Evolutionary conservation across 805 yeast species (phyloP), one percentile per base, ranked within the genome.

Genomic region (Maudiozyma barnettii): DNA sequence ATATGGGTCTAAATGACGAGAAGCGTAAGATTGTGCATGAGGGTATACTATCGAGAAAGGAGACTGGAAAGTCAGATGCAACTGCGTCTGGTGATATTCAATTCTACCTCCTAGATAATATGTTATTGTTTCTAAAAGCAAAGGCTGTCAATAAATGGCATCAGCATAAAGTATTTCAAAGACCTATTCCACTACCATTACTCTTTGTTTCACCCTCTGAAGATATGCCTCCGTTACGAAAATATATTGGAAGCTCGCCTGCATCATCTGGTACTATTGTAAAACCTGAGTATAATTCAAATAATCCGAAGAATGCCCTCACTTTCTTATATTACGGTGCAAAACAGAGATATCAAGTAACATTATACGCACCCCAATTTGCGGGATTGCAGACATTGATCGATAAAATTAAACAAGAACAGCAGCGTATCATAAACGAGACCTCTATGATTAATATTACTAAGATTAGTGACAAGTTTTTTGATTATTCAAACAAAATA

Each of bases 111-210:
- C 79, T 93, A 58, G 99, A 93, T 61, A 93, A 93, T 65, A 87
- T 91, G 43, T 62, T 93, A 22, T 68, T 93, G 46, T 82, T 93
- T 63, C 90, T 88, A 19, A 82, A 91, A 59, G 83, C 84, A 46
- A 95, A 91, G 64, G 73, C 84, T 14, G 88, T 85, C 46, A 90
- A 86, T 62, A 89, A 89, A 66, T 78, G 95, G 58, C 97, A 91
- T 59, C 95, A 86, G 51, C 84, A 84, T 58, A 84, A 89, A 58
- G 98, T 91, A 13, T 86, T 84, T 64, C 93, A 91, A 59, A 76
- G 90, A 57, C 95, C 96, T 4, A 82, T 87, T 30, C 93, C 90
- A 35, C 68, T 88, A 39, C 93, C 90, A 13, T 69, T 88, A 46
- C 67, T 88, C 50, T 84, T 78, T 61, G 77, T 79, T 9, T 78